Evolutionary conservation across 2,329 filamentous ascomycete species (phyloP).

Genomic region (Aureobasidium sp.): DNA sequence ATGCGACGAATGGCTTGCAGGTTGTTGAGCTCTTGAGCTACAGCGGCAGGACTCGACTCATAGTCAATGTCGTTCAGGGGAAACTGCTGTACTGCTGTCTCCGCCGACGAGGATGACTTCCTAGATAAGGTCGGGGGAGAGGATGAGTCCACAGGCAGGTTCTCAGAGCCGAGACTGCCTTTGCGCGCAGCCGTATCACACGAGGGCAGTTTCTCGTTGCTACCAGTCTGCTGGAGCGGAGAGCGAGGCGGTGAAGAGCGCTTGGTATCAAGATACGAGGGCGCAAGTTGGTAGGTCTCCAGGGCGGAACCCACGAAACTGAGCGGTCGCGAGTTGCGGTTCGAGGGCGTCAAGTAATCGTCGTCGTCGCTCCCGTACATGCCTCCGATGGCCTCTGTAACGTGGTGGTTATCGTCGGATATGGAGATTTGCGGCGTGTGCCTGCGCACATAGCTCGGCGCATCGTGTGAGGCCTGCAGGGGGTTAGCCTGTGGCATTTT

Average conservation of each 20-base stretch:
- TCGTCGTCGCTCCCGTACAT: slow-evolving; percentile 61
- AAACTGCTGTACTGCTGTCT: slow-evolving; percentile 39
- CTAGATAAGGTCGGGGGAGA: slow-evolving; percentile 35
- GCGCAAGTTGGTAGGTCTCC: slow-evolving; percentile 35
- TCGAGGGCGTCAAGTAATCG: slow-evolving; percentile 33
- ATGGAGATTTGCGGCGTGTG: slow-evolving; percentile 60
- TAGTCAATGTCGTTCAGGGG: slow-evolving; percentile 80
- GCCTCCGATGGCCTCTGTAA: slow-evolving; percentile 87
- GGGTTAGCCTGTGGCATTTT: neutral
- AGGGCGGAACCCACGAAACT: slow-evolving; percentile 63
- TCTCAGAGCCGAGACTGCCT: slow-evolving; percentile 15
- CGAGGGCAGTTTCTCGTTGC: slow-evolving; percentile 25
- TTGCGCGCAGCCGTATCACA: slow-evolving; percentile 15
- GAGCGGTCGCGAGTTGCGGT: slow-evolving; percentile 57
- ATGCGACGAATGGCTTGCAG: slow-evolving; percentile 82
- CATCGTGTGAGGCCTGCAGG: slow-evolving; percentile 29
- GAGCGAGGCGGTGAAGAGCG: slow-evolving; percentile 20
- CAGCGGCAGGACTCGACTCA: slow-evolving; percentile 80
- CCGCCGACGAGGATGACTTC: slow-evolving; percentile 27
- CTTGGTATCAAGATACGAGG: slow-evolving; percentile 22
- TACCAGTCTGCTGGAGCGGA: slow-evolving; percentile 29
- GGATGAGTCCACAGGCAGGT: slow-evolving; percentile 9
- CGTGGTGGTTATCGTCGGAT: slow-evolving; percentile 86
- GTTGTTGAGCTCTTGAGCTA: slow-evolving; percentile 88
- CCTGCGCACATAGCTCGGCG: slow-evolving; percentile 38